phyloP scores from a whole-genome alignment of 306 rosid genomes.

The Herpetospermum pedunculosum region DNA sequence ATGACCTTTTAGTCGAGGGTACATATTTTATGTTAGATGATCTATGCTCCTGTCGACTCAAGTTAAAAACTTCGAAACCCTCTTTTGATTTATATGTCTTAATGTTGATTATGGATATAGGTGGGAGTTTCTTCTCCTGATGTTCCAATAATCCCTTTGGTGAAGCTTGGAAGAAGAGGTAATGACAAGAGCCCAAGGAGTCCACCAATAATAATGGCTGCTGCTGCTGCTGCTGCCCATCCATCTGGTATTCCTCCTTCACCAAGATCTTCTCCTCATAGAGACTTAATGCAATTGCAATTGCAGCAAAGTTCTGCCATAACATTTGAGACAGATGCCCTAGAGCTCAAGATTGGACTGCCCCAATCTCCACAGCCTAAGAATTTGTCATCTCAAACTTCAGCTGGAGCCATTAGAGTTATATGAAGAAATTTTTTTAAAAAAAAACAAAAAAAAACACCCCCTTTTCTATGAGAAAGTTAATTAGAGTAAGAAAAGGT shows the following conservation, averaged over 20 bases:
- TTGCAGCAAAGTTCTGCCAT: background rate
- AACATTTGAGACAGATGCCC: slow-evolving; percentile 13
- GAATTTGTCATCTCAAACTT: slow-evolving; percentile 12
- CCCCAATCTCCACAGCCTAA: slow-evolving; percentile 20
- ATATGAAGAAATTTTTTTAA: background rate
- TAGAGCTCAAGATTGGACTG: slow-evolving; percentile 32
- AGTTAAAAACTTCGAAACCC: too few relatives aligned
- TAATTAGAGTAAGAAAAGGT: background rate
- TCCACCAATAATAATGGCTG: too few relatives aligned
- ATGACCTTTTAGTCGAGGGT: too few relatives aligned
- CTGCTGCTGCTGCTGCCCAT: too few relatives aligned
- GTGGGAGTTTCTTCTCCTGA: slow-evolving; percentile 12
- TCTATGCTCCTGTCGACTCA: too few relatives aligned
- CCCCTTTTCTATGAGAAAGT: background rate
- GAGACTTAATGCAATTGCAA: background rate
- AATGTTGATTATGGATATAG: background rate
- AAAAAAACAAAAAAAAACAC: background rate
- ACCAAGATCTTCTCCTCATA: slow-evolving; percentile 17
- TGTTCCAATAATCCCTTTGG: slow-evolving; percentile 7
- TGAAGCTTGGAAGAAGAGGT: slow-evolving; percentile 5
- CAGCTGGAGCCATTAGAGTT: slow-evolving; percentile 33
- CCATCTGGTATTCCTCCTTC: slow-evolving; percentile 40
- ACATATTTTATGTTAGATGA: too few relatives aligned
- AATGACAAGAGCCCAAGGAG: slow-evolving; percentile 11
- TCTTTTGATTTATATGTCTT: too few relatives aligned